Conservation (phyloP, 106 monocot genomes). For the Iris macrosiphon region DNA sequence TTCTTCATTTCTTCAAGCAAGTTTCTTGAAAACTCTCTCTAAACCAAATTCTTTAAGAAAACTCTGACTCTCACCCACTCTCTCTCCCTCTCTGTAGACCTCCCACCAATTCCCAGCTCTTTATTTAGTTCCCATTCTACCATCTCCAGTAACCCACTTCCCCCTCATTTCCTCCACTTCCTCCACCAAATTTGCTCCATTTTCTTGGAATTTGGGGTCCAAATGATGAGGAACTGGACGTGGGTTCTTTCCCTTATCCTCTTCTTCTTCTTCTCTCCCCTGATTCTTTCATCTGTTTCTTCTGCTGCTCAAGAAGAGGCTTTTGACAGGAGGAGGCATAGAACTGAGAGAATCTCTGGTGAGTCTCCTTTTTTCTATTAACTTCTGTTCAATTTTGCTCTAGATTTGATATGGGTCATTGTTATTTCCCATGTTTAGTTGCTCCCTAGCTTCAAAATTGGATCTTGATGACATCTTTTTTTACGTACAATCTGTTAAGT, state of each 20-base stretch:
- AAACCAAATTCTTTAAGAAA: background rate
- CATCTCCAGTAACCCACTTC: background rate
- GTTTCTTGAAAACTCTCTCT: background rate
- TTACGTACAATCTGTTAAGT: too few species aligned
- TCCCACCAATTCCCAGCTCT: constrained; percentile 2
- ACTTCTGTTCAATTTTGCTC: background rate
- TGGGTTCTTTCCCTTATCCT: constrained; percentile 26
- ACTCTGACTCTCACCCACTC: constrained; percentile 9
- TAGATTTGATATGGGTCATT: background rate
- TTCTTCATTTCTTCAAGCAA: constrained; percentile 21
- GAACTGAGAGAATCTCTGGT: constrained; percentile 66
- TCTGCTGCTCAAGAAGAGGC: constrained; percentile 1
- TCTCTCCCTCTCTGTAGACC: too few species aligned
- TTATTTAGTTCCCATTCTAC: background rate
- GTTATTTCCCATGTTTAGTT: too few species aligned
- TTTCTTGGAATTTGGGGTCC: background rate
- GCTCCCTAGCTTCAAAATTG: too few species aligned
- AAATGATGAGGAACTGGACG: constrained; percentile 12
- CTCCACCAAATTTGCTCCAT: background rate
- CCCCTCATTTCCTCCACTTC: background rate
- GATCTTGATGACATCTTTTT: too few species aligned
- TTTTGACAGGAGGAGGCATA: constrained; percentile 17
- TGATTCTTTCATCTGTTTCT: too few species aligned
- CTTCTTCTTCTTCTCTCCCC: too few species aligned
- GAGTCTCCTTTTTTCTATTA: constrained; percentile 2